Base-by-base conservation (phyloP, 257 asterid genomes). In the Scutellaria minor region DNA sequence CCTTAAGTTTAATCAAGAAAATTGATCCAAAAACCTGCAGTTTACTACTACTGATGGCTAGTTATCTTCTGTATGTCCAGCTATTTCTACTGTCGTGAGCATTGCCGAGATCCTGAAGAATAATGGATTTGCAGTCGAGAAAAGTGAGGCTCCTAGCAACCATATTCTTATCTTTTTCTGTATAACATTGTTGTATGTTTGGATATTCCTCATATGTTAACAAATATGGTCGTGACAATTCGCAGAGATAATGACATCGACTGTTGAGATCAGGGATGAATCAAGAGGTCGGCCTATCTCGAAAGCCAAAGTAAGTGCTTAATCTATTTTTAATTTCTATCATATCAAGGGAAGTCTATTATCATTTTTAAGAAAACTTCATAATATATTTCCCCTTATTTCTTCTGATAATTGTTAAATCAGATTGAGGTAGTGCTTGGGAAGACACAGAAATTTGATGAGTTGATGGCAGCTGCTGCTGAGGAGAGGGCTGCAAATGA, bases 31-130 rank as follows among this genome's bases (percentile, higher is more conserved):
- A 27, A 27, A 27, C 35, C 35, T 31, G 37, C 37, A 31, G 37
- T 31, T 31, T 31, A 31, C 37, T 31, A 31, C 13, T 35, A 6
- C 9, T 70, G 50, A 71, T 64, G 31, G 18, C 45, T 12, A 56
- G 35, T 63, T 22, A n/a, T 27, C 41, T 77, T 53, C 45, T 47
- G 9, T 58, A 3, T 68, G 11, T 77, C 74, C 82, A 87, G 91
- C 94, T 68, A 88, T 88, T 68, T 80, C 94, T 31, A 88, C 94
- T 0, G 90, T 85, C 47, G 94, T 88, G 40, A 88, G 87, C 64
- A 59, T 85, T 70, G 89, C 91, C 22, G 94, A 85, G 71, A 85
- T 88, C 68, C 66, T 88, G 72, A 85, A 85, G 82, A 88, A 88
- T 61, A 85, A 82, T 79, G 90, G 90, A 40, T 84, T 83, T 74